Evolutionary conservation across 495 filamentous ascomycete genomes (phyloP).

Genomic region (Rhypophila decipiens): DNA sequence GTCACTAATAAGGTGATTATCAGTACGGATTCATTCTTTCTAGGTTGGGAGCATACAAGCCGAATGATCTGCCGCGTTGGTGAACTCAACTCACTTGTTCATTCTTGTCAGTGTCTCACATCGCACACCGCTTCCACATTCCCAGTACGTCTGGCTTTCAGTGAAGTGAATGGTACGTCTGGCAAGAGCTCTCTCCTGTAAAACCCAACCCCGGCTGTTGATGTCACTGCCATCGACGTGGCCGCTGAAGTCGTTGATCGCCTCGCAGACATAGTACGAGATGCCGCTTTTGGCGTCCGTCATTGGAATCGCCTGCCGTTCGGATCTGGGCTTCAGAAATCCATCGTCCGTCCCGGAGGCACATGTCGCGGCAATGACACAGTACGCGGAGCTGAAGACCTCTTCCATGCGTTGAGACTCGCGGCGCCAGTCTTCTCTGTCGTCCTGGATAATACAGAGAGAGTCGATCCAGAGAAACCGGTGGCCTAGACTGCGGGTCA

Average conservation of each 20-base stretch:
- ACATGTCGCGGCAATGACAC: conserved; percentile 24
- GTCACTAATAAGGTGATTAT: conserved; percentile 4
- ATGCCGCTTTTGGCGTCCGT: neutral
- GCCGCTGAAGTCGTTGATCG: conserved; percentile 23
- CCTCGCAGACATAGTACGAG: conserved; percentile 16
- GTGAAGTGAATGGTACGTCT: conserved; percentile 35
- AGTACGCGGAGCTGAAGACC: conserved; percentile 27
- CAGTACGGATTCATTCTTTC: neutral
- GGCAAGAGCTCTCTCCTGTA: conserved; percentile 36
- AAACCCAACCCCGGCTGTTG: conserved; percentile 31
- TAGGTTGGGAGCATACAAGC: neutral
- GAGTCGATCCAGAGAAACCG: conserved; percentile 33
- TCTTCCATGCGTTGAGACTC: conserved; percentile 27
- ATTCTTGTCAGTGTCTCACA: conserved; percentile 27
- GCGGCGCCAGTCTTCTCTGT: neutral
- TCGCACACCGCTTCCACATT: conserved; percentile 31
- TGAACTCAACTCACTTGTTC: conserved; percentile 21
- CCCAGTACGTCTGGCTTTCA: conserved; percentile 28
- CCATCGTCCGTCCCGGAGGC: conserved; percentile 13
- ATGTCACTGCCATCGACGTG: conserved; percentile 25
- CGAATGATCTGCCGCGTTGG: too few relatives aligned
- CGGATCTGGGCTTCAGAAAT: conserved; percentile 11
- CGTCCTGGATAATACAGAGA: conserved; percentile 23
- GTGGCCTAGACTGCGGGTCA: conserved; percentile 16
- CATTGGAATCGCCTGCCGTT: conserved; percentile 1